Evolutionary conservation across 805 yeast species (phyloP), one percentile per base, ranked within the genome.

Genomic region (Starmerella kuoi): DNA sequence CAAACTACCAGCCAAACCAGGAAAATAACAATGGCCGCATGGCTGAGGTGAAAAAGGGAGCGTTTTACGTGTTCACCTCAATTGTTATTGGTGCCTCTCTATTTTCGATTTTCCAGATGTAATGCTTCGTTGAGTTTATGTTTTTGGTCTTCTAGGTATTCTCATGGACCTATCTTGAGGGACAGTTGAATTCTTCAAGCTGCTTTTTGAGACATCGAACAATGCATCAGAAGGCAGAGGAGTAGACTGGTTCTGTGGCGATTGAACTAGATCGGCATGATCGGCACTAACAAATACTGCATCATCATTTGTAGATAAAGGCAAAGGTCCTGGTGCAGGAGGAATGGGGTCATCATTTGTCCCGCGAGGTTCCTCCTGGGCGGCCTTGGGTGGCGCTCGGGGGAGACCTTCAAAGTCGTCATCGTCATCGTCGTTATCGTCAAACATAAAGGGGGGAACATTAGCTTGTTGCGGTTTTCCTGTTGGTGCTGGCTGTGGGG

Each of bases 61-160:
- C 37, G 5, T 38, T 38, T 35, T 31, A 31, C 37, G 25, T 34
- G 12, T 49, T 48, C 34, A 31, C 49, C 2, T 9, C 45, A 9
- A 27, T 48, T 37, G 38, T 49, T 19, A 31, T 49, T n/a, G 52
- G 45, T 17, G 52, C 52, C 25, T 41, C 52, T 3, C 25, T 49
- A 8, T 31, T 27, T 14, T 27, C 52, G 19, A 38, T 49, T 19
- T 31, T 28, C 28, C 21, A 35, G 37, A 32, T 49, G 33, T 49
- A 22, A 30, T 12, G 15, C 26, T 21, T 8, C 8, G 35, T 6
- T 6, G 35, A 12, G 20, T n/a, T 33, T 33, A 33, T 4, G 37
- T 33, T 14, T 33, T 33, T 6, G 37, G 37, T 7, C 37, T 19
- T 8, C 38, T 25, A 22, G 38, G 23, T 12, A 45, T 37, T 25